Evolutionary conservation across 2,329 filamentous ascomycete species (phyloP), one percentile per base, ranked within the genome.

Genomic region (Aspergillus brasiliensis): DNA sequence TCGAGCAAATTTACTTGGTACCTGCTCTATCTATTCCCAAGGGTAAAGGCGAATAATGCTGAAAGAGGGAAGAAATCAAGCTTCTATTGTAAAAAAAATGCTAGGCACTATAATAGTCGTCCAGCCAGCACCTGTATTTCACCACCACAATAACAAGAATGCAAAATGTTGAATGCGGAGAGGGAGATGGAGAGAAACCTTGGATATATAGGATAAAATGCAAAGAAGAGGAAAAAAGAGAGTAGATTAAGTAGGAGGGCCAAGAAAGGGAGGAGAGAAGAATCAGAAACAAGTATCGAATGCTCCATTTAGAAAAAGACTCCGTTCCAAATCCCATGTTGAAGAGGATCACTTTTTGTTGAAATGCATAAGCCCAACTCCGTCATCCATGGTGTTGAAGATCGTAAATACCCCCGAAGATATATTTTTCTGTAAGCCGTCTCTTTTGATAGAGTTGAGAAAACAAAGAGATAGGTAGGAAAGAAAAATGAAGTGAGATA

Each of bases 271-370:
- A 31, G 44, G 47, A 58, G 23, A 40, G 47, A 37, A 51, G 54
- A 60, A 61, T 57, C 51, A 62, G 51, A 47, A 44, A 56, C 46
- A 49, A 57, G 31, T 56, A 61, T 46, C 62, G 53, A 51, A 64
- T 49, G 28, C 49, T 55, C 57, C 51, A 48, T 53, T 48, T 51
- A 51, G 42, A 46, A 25, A 61, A 55, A 65, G 58, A 68, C 65
- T 68, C 66, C 62, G 28, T 44, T 47, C 54, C 55, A 52, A 64
- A 68, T 68, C 66, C 69, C 67, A 60, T 68, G 69, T 72, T 71
- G 69, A 71, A 72, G 58, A 65, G 65, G 64, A 63, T 66, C 58
- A 58, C 58, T 61, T 63, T 64, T 65, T 60, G 31, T 63, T 28
- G 56, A 48, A 53, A 31, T 56, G 51, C 44, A 60, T 61, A 44